Evolutionary conservation across 371 early-diverging fungal species (phyloP), one percentile per base, ranked within the genome.

Genomic region (Lichtheimia ornata): DNA sequence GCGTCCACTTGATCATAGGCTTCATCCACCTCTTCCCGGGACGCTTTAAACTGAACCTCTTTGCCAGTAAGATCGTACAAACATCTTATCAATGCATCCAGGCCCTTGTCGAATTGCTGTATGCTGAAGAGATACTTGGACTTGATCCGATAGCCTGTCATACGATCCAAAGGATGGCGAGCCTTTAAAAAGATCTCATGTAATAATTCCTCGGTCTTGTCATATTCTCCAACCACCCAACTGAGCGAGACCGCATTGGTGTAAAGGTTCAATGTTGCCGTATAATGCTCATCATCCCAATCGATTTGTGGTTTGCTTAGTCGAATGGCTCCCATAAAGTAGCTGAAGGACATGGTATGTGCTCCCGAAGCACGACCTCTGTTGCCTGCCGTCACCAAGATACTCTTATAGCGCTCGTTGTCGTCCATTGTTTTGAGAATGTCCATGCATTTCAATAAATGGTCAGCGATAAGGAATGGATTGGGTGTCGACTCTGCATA

Each of bases 221-320:
- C 67, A 17, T 67, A 69, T 51, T 76, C 73, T 0, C 74, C 79
- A 0, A 72, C 74, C 0, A 76, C 62, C 72, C 71, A 79, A 43
- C 73, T 74, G 12, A 79, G 50, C 0, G 74, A 53, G 1, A 67
- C 74, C 12, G 76, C 71, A 24, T 72, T 72, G 11, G 64, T 65
- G 30, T 74, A 76, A 0, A 79, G 51, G 17, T 62, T 66, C 13
- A 67, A 66, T 4, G 74, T 71, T 5, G 42, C 28, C 0, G 53
- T 27, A 43, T 76, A 76, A 22, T 61, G 14, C 3, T 24, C 49
- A 40, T 50, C 40, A 12, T 66, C 14, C 77, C 77, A 77, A n/a
- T 61, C 53, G 3, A 42, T 15, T 3, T 15, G 2, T 4, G 28
- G 12, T 25, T 64, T 54, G n/a, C 68, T 24, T 3, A 79, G 50